phyloP scores from a whole-genome alignment of 176 grass and related monocot species.

The Chloris gayana region DNA sequence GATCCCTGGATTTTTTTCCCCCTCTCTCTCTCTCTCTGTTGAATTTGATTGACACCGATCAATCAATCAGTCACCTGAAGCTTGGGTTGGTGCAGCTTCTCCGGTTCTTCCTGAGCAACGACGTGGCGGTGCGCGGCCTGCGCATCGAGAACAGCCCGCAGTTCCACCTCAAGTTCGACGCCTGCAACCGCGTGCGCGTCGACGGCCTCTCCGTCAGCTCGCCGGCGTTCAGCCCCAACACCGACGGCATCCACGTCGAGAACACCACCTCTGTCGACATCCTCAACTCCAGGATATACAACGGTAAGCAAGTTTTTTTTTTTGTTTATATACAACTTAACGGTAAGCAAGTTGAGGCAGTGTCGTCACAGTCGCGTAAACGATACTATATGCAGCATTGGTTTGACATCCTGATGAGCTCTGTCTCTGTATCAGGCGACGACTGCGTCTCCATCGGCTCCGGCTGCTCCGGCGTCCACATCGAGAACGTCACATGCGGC shows the following conservation, averaged over 20 bases:
- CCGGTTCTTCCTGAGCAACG: constrained; percentile 60
- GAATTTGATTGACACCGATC: too few species aligned
- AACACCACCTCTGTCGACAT: constrained; percentile 68
- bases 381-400: too few species aligned
- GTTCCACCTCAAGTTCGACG: constrained; percentile 87
- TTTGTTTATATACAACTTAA: too few species aligned
- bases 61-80: not conserved
- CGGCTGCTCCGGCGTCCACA: constrained; percentile 54
- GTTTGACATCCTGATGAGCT: not conserved
- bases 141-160: constrained; percentile 82
- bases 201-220: constrained; percentile 58
- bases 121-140: constrained; percentile 52
- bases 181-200: constrained; percentile 57
- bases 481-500: constrained; percentile 74
- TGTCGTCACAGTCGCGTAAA: not conserved
- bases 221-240: constrained; percentile 75
- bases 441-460: constrained; percentile 80
- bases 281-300: constrained; percentile 63
- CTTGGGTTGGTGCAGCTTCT: constrained; percentile 44
- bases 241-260: constrained; percentile 87
- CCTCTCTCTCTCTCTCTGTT: not conserved
- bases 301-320: constrained; percentile 40
- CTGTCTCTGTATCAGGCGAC: constrained; percentile 47
- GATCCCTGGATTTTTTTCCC: not conserved
- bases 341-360: constrained; percentile 4